These are phyloP conservation scores for Priceomyces medius DNA, from an alignment of 805 yeast species.

Conservation along the genomic window DNA sequence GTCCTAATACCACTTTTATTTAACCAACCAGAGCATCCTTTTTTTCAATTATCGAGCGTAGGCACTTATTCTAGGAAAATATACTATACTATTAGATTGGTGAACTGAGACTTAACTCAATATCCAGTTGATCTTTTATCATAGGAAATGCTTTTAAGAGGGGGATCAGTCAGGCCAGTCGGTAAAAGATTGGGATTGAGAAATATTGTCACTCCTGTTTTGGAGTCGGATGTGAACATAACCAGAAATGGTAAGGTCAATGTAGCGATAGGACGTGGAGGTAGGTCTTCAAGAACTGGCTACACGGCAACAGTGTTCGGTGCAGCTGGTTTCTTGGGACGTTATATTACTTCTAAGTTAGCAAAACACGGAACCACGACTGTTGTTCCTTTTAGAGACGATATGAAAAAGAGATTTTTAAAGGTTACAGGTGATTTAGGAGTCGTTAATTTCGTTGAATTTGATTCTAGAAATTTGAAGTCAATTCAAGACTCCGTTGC, in stretches of 20 bases:
- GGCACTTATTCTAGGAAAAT: not conserved
- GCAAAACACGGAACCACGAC: conserved; percentile 81
- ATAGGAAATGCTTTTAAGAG: conserved; percentile 23
- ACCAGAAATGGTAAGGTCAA: conserved; percentile 75
- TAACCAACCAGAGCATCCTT: conserved; percentile 32
- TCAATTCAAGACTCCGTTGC: conserved; percentile 76
- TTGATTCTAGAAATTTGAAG: conserved; percentile 74
- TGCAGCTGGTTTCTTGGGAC: conserved; percentile 75
- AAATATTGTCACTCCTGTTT: conserved; percentile 39
- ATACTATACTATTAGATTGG: not conserved
- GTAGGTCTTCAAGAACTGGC: conserved; percentile 82
- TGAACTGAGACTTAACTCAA: conserved; percentile 1
- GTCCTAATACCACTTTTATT: conserved; percentile 8
- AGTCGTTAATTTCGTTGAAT: conserved; percentile 79
- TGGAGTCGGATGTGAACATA: conserved; percentile 63
- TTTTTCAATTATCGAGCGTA: conserved; percentile 12
- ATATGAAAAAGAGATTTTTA: conserved; percentile 70
- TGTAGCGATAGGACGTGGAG: conserved; percentile 72
- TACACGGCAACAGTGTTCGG: conserved; percentile 89
- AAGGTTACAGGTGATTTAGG: conserved; percentile 86
- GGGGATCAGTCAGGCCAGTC: conserved; percentile 14
- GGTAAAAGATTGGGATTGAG: conserved; percentile 21
- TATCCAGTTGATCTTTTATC: not conserved
- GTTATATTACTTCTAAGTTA: conserved; percentile 65
- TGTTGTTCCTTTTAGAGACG: conserved; percentile 80